Evolutionary conservation across 176 grass and related monocot genomes (phyloP).

Genomic region (Otatea glauca): DNA sequence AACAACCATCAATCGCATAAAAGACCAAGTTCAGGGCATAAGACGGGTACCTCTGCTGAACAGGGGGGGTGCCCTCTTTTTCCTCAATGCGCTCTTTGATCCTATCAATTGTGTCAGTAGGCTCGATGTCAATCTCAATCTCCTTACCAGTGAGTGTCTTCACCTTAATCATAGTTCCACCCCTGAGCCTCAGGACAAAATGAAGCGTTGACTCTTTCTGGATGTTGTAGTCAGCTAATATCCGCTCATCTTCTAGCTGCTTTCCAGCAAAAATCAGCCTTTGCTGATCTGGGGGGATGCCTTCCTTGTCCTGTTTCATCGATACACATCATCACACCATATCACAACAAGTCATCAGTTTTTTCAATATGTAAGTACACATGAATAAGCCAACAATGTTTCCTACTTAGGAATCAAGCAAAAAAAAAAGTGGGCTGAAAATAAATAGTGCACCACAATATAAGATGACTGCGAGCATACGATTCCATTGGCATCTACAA

Average conservation of each 20-base stretch:
- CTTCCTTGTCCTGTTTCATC: conserved; percentile 42
- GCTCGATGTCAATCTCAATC: conserved; percentile 60
- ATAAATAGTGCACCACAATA: not conserved
- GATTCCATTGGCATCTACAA: not conserved
- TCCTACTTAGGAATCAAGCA: not conserved
- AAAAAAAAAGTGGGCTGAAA: not conserved
- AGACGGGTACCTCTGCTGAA: conserved; percentile 56
- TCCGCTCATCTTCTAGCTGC: conserved; percentile 55
- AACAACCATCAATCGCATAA: conserved; percentile 2
- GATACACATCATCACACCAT: not conserved
- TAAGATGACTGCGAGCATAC: not conserved
- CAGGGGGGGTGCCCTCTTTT: conserved; percentile 61
- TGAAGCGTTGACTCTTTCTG: conserved; percentile 63
- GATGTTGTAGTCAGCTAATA: conserved; percentile 61
- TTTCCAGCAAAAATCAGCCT: conserved; percentile 60
- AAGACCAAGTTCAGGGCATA: not conserved
- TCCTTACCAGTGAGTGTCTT: conserved; percentile 61
- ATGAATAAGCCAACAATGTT: not conserved
- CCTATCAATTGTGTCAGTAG: conserved; percentile 48
- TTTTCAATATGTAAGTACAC: conserved; percentile 24
- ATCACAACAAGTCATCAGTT: not conserved
- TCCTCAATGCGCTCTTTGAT: conserved; percentile 64
- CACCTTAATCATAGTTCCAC: conserved; percentile 62
- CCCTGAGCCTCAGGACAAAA: conserved; percentile 54
- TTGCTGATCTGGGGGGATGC: conserved; percentile 53